These are phyloP conservation scores for Aspergillus latus DNA, from an alignment of 2,329 filamentous ascomycete species.

Conservation along the genomic window DNA sequence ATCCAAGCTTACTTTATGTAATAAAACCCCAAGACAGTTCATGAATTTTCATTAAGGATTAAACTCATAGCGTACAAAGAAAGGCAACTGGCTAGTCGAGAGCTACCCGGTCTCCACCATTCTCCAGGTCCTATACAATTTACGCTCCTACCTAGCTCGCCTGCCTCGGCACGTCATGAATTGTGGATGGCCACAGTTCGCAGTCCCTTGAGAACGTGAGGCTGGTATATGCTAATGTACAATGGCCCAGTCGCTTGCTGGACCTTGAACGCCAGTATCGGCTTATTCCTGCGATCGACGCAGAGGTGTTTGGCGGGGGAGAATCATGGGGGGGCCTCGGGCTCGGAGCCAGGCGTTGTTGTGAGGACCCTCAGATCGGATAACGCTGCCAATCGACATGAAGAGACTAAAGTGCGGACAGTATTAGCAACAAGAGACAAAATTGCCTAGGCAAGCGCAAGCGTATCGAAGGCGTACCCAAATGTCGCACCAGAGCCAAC, in stretches of 20 bases:
- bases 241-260: slow-evolving; percentile 20
- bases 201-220: slow-evolving; percentile 1
- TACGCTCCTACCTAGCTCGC: slow-evolving; percentile 3
- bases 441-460: background rate
- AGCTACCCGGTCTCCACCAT: slow-evolving; percentile 9
- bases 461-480: slow-evolving; percentile 62
- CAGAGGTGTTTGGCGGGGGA: slow-evolving; percentile 48
- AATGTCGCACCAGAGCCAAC: slow-evolving; percentile 91
- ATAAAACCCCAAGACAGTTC: background rate
- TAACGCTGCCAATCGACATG: slow-evolving; percentile 97
- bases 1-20: too few relatives aligned
- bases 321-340: slow-evolving; percentile 71
- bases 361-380: slow-evolving; percentile 83
- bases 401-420: slow-evolving; percentile 65
- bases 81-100: slow-evolving; percentile 16
- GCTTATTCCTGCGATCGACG: slow-evolving; percentile 34
- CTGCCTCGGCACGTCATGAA: slow-evolving; percentile 8
- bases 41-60: slow-evolving; percentile 23
- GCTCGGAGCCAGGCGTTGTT: slow-evolving; percentile 74
- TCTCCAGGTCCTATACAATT: slow-evolving; percentile 23
- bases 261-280: slow-evolving; percentile 1
- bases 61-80: slow-evolving; percentile 13
- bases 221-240: slow-evolving; percentile 32
- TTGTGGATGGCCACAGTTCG: slow-evolving; percentile 5
- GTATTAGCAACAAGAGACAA: background rate